Base-by-base conservation (phyloP, 371 early-diverging fungal genomes). In the Blakeslea trispora region DNA sequence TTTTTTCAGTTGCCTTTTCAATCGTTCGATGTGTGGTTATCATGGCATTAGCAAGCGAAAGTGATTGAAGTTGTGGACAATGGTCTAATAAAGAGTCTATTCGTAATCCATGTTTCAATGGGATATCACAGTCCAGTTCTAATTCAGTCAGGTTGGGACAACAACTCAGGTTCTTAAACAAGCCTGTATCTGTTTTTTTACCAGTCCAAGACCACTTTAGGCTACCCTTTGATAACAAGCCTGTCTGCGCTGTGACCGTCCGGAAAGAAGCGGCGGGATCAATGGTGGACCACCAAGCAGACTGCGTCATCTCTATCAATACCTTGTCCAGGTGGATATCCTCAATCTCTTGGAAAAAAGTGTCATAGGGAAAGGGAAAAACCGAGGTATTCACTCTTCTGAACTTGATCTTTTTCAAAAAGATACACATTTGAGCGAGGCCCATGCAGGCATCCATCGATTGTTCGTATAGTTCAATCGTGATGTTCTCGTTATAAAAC, bases 401-500 rank as follows among this genome's bases (percentile, higher is more conserved):
- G 37, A 66, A 66, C 14, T 23, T 47, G 19, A 66, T 48, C 48
- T 48, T 66, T 24, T 66, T 57, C 17, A 66, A 45, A 44, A 50
- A 60, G 15, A 56, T 55, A 24, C 66, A 61, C 7, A 66, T 45
- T 43, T 66, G 66, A 3, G 66, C 61, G 42, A 66, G 61, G 13
- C 66, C 61, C 61, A 66, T 66, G 42, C 56, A 66, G 5, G 66
- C 66, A 57, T 66, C 61, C 57, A 66, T 61, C 0, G 57, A 61
- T 23, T 60, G 50, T 31, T 66, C 61, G 31, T 61, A 66, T 4
- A 53, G 14, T 37, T 66, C 61, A 22, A 61, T 50, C 7, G 66
- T 61, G 11, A 64, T 59, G 45, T 61, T 50, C 2, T 66, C 61
- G 5, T 66, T 47, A 34, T 61, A 61, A 40, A 66, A 50, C 66